phyloP scores from a whole-genome alignment of 1,284 basidiomycete genomes.

The Xerocomus nothofagi region DNA sequence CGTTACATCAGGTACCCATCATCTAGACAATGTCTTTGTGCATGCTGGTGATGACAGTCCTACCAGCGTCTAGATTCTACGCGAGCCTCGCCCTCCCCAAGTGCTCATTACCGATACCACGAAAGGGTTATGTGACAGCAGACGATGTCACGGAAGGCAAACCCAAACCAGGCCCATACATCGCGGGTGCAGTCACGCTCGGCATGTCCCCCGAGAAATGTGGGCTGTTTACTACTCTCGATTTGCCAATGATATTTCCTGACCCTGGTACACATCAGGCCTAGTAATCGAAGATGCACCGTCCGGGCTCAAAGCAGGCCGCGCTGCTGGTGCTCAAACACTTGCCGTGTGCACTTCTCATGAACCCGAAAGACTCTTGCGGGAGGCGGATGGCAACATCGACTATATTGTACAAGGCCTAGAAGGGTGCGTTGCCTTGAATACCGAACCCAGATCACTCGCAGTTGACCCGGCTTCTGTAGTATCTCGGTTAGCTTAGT shows the following conservation, averaged over 20 bases:
- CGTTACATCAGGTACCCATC: constrained; percentile 66
- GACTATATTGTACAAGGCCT: constrained; percentile 24
- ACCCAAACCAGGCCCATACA: constrained; percentile 80
- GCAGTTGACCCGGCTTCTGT: background rate
- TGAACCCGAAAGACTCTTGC: constrained; percentile 38
- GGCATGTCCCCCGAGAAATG: constrained; percentile 53
- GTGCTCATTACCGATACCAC: constrained; percentile 57
- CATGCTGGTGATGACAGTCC: background rate
- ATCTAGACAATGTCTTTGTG: background rate
- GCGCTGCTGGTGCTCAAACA: constrained; percentile 70
- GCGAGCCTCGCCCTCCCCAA: constrained; percentile 61
- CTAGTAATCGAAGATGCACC: constrained; percentile 86
- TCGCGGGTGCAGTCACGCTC: constrained; percentile 57
- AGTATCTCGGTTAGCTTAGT: constrained; percentile 24
- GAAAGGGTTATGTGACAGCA: constrained; percentile 63
- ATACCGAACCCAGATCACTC: background rate
- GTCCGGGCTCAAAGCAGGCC: constrained; percentile 71
- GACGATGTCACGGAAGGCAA: constrained; percentile 76
- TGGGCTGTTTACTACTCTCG: constrained; percentile 28
- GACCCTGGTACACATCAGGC: constrained; percentile 40
- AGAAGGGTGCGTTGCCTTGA: constrained; percentile 19
- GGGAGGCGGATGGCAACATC: constrained; percentile 13
- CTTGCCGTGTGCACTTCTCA: constrained; percentile 85
- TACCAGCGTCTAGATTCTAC: constrained; percentile 65
- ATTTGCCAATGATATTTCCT: background rate